phyloP scores from a whole-genome alignment of 2,329 filamentous ascomycete species.

The Cladophialophora bantiana region DNA sequence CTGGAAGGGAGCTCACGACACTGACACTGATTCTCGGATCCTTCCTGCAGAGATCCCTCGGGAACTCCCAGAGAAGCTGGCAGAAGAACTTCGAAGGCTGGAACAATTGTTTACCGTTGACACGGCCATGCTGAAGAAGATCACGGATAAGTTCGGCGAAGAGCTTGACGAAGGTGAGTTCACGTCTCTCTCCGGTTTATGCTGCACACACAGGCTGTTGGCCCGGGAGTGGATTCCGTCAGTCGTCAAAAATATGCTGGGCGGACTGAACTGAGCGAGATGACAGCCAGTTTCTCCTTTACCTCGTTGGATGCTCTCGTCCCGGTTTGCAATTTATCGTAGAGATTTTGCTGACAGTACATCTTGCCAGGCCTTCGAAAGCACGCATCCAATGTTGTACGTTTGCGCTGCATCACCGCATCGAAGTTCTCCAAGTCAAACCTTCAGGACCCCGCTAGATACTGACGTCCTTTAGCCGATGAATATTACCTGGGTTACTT shows the following conservation, averaged over 20 bases:
- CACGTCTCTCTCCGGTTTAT: neutral
- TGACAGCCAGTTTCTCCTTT: neutral
- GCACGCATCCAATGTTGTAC: conserved; percentile 17
- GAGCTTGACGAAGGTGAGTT: conserved; percentile 78
- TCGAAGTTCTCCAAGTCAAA: neutral
- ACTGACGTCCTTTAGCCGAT: conserved; percentile 70
- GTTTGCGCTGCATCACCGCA: conserved; percentile 4
- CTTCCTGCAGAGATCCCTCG: neutral
- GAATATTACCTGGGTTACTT: conserved; percentile 97
- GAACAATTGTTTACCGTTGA: conserved; percentile 80
- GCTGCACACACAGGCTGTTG: neutral
- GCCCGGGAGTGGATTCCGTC: conserved; percentile 9
- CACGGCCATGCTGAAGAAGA: conserved; percentile 76
- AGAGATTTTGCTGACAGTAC: neutral
- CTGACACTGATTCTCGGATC: neutral
- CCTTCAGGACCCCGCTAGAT: neutral
- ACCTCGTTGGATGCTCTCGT: neutral
- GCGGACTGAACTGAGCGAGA: neutral
- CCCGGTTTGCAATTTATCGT: neutral
- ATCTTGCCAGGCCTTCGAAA: neutral
- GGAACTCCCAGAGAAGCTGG: conserved; percentile 9
- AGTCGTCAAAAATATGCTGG: conserved; percentile 8
- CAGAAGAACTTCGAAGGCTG: conserved; percentile 72
- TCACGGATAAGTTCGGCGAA: conserved; percentile 82
- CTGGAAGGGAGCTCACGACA: neutral